These are phyloP conservation scores for Pontederia paniculata DNA, from an alignment of 176 grass and related monocot species.

Conservation along the genomic window DNA sequence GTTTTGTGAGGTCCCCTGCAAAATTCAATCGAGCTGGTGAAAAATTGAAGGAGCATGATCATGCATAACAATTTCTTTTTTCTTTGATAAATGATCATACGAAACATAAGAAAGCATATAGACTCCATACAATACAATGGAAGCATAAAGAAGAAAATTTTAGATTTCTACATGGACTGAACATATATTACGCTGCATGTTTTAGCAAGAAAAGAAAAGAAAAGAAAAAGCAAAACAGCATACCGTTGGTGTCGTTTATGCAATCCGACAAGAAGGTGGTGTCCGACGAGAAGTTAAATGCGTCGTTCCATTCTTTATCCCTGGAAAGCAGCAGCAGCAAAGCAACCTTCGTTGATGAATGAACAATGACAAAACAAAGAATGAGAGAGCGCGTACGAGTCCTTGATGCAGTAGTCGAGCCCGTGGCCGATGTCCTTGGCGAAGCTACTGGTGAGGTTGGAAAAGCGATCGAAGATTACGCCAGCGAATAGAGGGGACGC, in stretches of 20 bases:
- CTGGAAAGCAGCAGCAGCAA: conserved; percentile 12
- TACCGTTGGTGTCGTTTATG: conserved; percentile 20
- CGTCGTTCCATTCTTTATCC: conserved; percentile 37
- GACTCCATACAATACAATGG: too few relatives aligned
- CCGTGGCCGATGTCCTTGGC: conserved; percentile 20
- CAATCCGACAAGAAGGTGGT: conserved; percentile 29
- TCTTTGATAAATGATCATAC: background rate
- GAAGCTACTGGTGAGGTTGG: conserved; percentile 22
- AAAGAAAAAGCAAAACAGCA: background rate
- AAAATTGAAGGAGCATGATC: background rate
- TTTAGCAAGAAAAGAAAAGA: background rate
- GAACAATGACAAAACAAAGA: background rate
- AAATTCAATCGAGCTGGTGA: background rate
- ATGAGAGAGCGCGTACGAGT: conserved; percentile 21
- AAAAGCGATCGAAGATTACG: conserved; percentile 20
- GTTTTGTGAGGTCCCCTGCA: conserved; percentile 38
- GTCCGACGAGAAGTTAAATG: conserved; percentile 59
- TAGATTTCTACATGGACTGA: too few relatives aligned
- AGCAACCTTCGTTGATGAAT: background rate
- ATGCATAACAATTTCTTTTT: background rate
- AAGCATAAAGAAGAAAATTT: too few relatives aligned
- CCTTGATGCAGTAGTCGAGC: conserved; percentile 49
- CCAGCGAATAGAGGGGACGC: background rate
- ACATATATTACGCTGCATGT: too few relatives aligned
- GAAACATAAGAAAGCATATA: too few relatives aligned